These are phyloP conservation scores for Primulina eburnea DNA, from an alignment of 257 asterid species.

Conservation along the genomic window DNA sequence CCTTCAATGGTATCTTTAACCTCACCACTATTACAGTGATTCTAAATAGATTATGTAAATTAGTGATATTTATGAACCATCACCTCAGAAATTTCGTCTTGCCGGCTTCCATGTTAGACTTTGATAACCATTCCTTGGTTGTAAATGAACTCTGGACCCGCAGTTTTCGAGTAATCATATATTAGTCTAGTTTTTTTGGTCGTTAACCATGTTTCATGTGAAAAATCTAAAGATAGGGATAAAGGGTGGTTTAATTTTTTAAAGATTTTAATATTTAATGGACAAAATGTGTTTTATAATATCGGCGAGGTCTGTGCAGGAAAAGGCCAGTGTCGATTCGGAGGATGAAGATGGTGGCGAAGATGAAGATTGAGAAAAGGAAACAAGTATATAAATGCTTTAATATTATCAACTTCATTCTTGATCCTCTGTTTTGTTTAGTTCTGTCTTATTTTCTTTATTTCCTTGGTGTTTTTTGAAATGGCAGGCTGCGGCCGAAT, in stretches of 20 bases:
- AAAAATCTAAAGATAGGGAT: background rate
- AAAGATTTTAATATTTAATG: background rate
- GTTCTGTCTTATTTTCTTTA: background rate
- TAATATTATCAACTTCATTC: background rate
- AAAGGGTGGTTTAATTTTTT: background rate
- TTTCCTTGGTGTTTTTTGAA: background rate
- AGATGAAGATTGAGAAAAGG: slow-evolving; percentile 35
- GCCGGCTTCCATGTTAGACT: background rate
- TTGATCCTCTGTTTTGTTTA: background rate
- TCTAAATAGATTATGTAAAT: background rate
- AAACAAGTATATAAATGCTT: background rate
- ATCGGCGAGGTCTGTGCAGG: slow-evolving; percentile 33
- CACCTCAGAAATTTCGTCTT: background rate
- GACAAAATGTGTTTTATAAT: too few species aligned
- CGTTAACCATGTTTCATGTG: background rate
- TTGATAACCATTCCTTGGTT: background rate
- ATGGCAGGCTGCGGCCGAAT: background rate
- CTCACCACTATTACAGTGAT: slow-evolving; percentile 5
- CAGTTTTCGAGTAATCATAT: background rate
- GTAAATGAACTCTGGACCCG: background rate
- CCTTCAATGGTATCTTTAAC: background rate
- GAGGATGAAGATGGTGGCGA: slow-evolving; percentile 47
- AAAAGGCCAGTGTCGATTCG: slow-evolving; percentile 45
- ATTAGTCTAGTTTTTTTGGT: too few species aligned
- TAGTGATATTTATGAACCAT: background rate